Base-by-base conservation (phyloP, 305 asterid genomes). In the Plantago coronopus region DNA sequence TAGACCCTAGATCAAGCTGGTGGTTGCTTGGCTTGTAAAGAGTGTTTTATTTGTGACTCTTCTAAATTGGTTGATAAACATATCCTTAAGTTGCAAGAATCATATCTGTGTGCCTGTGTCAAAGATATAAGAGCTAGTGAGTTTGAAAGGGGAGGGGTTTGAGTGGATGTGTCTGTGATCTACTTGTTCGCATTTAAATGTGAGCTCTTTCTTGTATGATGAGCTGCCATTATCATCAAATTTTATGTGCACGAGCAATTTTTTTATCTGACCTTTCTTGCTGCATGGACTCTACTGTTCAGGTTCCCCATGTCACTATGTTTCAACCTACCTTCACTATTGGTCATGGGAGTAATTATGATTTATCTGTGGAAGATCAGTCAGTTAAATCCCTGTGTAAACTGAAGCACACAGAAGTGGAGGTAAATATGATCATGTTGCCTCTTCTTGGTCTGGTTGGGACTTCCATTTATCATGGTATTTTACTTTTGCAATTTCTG, bases 291-390 rank as follows among this genome's bases (percentile, higher is more conserved):
- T 56, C 34, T 58, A 47, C 56, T 71, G 59, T 67, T 46, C 87
- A 91, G 97, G 82, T 68, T 78, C 95, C 88, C 25, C 96, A 91
- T 69, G 83, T 91, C 71, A 69, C 74, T 47, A 70, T 91, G 88
- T 51, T 63, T 59, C 77, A 55, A 48, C 76, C 84, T 47, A 73
- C 59, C 61, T 85, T 88, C 78, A 83, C 87, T 49, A 83, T 91
- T 59, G 97, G 97, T 64, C 91, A 85, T 69, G 96, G 86, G 66
- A 86, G 80, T 56, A 87, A 82, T 50, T 88, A 86, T 63, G 91
- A 88, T 72, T 78, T 91, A 76, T 81, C 78, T 60, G 79, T 91
- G 66, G 85, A 76, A 69, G 96, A 87, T 70, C 77, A 85, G 47
- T 66, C 87, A 44, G 75, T 83, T 74, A 82, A 78, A 74, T 71